Conservation (phyloP, 805 yeast genomes). For the Saccharomycopsis selenospora region DNA sequence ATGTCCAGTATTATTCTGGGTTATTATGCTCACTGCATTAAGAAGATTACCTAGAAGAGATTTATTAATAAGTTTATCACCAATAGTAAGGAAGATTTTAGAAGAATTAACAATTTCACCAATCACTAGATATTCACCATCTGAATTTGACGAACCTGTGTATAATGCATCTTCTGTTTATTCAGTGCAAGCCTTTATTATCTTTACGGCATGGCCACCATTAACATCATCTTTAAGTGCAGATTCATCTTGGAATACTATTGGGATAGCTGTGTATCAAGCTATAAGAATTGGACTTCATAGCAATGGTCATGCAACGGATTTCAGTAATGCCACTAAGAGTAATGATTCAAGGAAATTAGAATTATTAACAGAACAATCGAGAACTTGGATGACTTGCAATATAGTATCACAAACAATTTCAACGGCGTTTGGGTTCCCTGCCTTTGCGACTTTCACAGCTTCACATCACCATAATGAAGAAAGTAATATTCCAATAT, state of each 20-base stretch:
- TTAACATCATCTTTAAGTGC: constrained; percentile 90
- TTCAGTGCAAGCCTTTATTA: constrained; percentile 85
- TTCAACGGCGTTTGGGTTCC: constrained; percentile 91
- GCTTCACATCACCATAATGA: constrained; percentile 38
- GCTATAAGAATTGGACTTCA: constrained; percentile 91
- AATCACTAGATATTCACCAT: constrained; percentile 73
- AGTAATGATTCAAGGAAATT: constrained; percentile 30
- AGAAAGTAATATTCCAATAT: constrained; percentile 41
- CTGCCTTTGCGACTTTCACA: constrained; percentile 88
- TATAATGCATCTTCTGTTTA: constrained; percentile 86
- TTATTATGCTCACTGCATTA: constrained; percentile 75
- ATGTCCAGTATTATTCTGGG: constrained; percentile 92
- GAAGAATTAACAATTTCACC: constrained; percentile 90
- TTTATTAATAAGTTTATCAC: constrained; percentile 57
- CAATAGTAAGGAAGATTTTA: constrained; percentile 63
- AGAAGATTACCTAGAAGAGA: constrained; percentile 46
- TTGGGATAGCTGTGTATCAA: constrained; percentile 87
- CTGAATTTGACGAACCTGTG: constrained; percentile 72
- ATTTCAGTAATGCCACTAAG: constrained; percentile 37
- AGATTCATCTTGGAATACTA: constrained; percentile 92
- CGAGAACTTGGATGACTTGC: constrained; percentile 89
- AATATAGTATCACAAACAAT: constrained; percentile 84
- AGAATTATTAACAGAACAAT: constrained; percentile 61
- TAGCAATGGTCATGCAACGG: constrained; percentile 60
- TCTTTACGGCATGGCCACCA: constrained; percentile 95